Evolutionary conservation across 2,329 filamentous ascomycete genomes (phyloP).

Genomic region (Fusarium mundagurra): DNA sequence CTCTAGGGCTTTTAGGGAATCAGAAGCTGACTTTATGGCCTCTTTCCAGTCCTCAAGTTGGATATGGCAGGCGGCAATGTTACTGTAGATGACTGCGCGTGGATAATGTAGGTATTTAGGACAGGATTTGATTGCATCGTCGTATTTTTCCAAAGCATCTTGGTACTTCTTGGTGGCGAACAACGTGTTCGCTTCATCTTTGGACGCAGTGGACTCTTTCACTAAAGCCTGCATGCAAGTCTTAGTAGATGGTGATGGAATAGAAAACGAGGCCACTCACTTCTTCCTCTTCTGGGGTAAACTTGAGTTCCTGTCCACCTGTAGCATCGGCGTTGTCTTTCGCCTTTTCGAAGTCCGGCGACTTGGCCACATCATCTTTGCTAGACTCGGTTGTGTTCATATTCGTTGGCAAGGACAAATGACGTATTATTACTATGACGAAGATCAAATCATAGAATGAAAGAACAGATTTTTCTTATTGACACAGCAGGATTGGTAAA

Average conservation of each 20-base stretch:
- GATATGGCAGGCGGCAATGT: conserved; percentile 88
- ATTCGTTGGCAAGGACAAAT: neutral
- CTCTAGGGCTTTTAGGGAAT: conserved; percentile 78
- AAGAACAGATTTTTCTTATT: too few relatives aligned
- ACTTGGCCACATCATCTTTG: neutral
- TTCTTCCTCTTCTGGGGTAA: conserved; percentile 66
- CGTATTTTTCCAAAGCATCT: conserved; percentile 83
- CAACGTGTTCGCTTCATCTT: conserved; percentile 80
- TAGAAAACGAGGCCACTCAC: conserved; percentile 49
- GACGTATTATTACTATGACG: neutral
- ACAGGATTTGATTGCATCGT: conserved; percentile 79
- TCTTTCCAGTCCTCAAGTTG: conserved; percentile 89
- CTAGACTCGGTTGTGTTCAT: conserved; percentile 10
- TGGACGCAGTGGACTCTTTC: conserved; percentile 75
- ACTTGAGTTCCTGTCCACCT: conserved; percentile 48
- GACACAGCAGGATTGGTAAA: neutral
- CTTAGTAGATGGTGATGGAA: neutral
- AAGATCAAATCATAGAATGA: neutral
- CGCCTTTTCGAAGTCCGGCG: neutral
- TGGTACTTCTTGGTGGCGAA: conserved; percentile 78
- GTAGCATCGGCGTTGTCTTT: neutral
- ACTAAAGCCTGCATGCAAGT: conserved; percentile 68
- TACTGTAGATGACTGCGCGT: conserved; percentile 85
- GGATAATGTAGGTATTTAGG: conserved; percentile 90
- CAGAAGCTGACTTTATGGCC: conserved; percentile 77